Base-by-base conservation (phyloP, 768 basidiomycete species). In the Macrolepiota dolichaula region DNA sequence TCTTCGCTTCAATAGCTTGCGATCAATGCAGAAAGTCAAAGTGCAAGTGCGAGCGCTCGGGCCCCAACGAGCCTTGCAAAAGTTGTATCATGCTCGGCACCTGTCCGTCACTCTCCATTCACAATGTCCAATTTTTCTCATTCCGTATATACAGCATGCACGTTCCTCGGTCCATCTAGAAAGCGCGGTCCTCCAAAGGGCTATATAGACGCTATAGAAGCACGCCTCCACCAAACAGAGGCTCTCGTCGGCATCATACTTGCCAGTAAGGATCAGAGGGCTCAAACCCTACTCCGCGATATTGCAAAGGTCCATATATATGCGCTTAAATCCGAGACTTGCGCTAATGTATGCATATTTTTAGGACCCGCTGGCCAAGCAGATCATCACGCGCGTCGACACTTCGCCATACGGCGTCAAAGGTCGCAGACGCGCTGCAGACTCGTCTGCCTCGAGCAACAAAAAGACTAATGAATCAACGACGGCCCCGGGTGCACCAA, bases 131-230 rank as follows among this genome's bases (percentile, higher is more conserved):
- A n/a, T n/a, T n/a, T n/a, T n/a, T n/a, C n/a, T n/a, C n/a, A n/a
- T n/a, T n/a, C n/a, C n/a, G n/a, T n/a, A n/a, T 40, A 35, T 60
- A 29, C 69, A 91, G 88, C 84, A 19, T 92, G 89, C 69, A 91
- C 91, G 0, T 91, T 89, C 73, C 78, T 91, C 42, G 88, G 88
- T 2, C 89, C 89, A 7, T 91, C 89, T 12, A 83, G 88, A 66
- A 90, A 90, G 70, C 88, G 93, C 65, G 93, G 93, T 1, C 90
- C 91, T 2, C 91, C 92, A n/a, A 93, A 92, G 69, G 94, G 94
- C 1, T 96, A 96, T 78, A 95, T 96, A 69, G 93, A 96, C 68
- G 93, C 93, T 29, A 94, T 96, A 66, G 94, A 96, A 74, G 90
- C 91, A 13, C 85, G 92, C 13, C 76, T 96, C 4, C 94, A 96